A percentile compares a stretch with the other conserved stretches of the same genome.
Evolutionary conservation across 2,329 filamentous ascomycete species (phyloP).

Genomic region (Aspergillus sp.): DNA sequence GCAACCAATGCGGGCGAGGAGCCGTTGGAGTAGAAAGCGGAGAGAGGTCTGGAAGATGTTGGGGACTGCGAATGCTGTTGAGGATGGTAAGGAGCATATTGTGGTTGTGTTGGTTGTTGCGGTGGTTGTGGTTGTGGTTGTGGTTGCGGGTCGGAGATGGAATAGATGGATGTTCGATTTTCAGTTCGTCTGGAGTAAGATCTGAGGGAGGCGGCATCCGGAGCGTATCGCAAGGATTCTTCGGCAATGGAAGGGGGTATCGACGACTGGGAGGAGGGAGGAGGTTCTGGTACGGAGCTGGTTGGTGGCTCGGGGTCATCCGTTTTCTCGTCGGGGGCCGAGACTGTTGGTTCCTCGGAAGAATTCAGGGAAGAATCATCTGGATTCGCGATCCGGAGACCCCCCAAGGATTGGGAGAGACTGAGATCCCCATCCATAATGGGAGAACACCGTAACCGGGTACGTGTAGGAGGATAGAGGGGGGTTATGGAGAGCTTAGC

Average conservation of each 20-base stretch:
- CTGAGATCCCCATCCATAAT: slow-evolving; percentile 87
- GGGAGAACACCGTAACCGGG: slow-evolving; percentile 18
- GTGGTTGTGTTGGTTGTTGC: slow-evolving; percentile 34
- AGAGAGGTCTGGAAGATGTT: slow-evolving; percentile 38
- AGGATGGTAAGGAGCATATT: slow-evolving; percentile 39
- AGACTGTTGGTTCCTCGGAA: slow-evolving; percentile 26
- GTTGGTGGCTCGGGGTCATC: slow-evolving; percentile 10
- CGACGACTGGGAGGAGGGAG: slow-evolving; percentile 13
- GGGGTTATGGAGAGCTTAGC: slow-evolving; percentile 2
- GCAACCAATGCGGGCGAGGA: slow-evolving; percentile 32
- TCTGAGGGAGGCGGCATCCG: slow-evolving; percentile 17
- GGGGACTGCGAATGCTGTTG: slow-evolving; percentile 33
- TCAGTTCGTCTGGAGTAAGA: slow-evolving; percentile 21
- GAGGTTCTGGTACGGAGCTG: slow-evolving; percentile 8
- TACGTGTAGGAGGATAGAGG: slow-evolving; percentile 3
- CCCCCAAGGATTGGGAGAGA: slow-evolving; percentile 85
- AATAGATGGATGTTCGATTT: slow-evolving; percentile 38
- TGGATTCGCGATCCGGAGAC: slow-evolving; percentile 92
- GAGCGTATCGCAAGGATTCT: slow-evolving; percentile 6
- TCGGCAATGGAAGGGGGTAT: slow-evolving; percentile 12
- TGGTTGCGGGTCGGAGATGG: slow-evolving; percentile 39
- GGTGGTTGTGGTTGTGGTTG: slow-evolving; percentile 36
- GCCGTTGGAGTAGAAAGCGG: slow-evolving; percentile 43
- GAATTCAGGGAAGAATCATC: slow-evolving; percentile 58
- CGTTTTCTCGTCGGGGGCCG: slow-evolving; percentile 16